Base-by-base conservation (phyloP, 352 stramenopile species). In the Phytophthora foliorum region DNA sequence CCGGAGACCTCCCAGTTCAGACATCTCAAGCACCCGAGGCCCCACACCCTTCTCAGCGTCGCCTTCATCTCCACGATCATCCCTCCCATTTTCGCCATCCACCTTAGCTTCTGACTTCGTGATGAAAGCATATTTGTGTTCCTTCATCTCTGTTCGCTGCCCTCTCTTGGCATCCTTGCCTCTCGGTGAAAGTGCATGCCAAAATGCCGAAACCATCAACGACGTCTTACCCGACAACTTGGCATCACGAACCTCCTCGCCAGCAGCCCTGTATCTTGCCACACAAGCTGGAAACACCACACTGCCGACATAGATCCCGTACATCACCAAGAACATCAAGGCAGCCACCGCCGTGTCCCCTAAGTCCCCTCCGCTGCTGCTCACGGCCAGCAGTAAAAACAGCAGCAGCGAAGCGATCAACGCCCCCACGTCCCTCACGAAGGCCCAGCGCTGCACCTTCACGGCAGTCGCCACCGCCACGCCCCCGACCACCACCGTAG, bases 401-500 rank as follows among this genome's bases (percentile, higher is more conserved):
- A 93, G 38, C 52, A 84, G 2, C 9, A 95, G 53, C 41, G 82
- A 76, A 1, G 61, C 45, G 2, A 94, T 41, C 3, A 94, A 63
- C 19, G 84, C 81, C 21, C 75, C 67, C 3, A 91, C 69, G 16
- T 96, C 88, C 19, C 88, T 74, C 4, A 80, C 77, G 54, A 94
- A 94, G 2, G 88, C 67, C 72, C 81, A 90, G 13, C 72, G 81
- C 39, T 92, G 75, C 22, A 94, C 82, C 19, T 84, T 59, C 29
- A 94, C 86, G 14, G 63, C 39, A 45, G 80, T 91, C 24, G 81
- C 60, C 19, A 99, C 80, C 0, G 97, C 88, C 9, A 98, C 84
- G 19, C 72, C 79, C 14, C 96, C 96, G 9, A 97, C 89, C 6
- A 99, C 93, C 32, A 99, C 85, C 4, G 87, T 98, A 21, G 89